A percentile compares a stretch with the other conserved stretches of the same genome.
phyloP scores from a whole-genome alignment of 1,284 basidiomycete species.

The Omphalotus olearius region DNA sequence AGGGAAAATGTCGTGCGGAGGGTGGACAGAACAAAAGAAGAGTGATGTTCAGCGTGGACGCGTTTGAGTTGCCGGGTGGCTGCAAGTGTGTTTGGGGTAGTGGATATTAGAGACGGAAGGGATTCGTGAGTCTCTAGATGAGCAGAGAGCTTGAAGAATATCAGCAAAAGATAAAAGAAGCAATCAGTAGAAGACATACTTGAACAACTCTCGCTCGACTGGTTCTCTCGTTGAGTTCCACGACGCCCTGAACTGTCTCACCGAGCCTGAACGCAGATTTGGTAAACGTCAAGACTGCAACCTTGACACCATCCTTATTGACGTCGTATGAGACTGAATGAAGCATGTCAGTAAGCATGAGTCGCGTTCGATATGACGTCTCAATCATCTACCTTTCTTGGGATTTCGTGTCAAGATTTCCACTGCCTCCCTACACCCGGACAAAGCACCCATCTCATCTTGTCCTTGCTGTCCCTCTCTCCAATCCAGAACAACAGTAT shows the following conservation, averaged over 20 bases:
- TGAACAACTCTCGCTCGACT: constrained; percentile 67
- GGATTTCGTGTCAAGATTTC: constrained; percentile 87
- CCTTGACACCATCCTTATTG: constrained; percentile 82
- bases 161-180: constrained; percentile 1
- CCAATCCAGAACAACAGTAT: background rate
- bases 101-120: constrained; percentile 56
- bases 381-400: constrained; percentile 64
- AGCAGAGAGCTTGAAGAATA: constrained; percentile 62
- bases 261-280: constrained; percentile 88
- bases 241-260: constrained; percentile 83
- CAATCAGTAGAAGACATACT: constrained; percentile 35
- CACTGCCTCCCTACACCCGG: constrained; percentile 84
- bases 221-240: constrained; percentile 74
- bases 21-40: constrained; percentile 67
- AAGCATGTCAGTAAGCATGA: constrained; percentile 2
- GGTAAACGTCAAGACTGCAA: constrained; percentile 86
- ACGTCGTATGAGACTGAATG: constrained; percentile 85
- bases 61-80: constrained; percentile 46
- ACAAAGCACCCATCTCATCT: constrained; percentile 35
- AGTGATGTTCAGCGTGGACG: constrained; percentile 80
- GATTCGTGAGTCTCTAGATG: constrained; percentile 83
- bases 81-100: constrained; percentile 28
- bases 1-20: constrained; percentile 79
- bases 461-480: background rate
- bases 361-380: constrained; percentile 1